A percentile compares a stretch with the other conserved stretches of the same genome.
These are phyloP conservation scores for Sequoia sempervirens DNA, from an alignment of 75 land plant genomes.

Conservation along the genomic window DNA sequence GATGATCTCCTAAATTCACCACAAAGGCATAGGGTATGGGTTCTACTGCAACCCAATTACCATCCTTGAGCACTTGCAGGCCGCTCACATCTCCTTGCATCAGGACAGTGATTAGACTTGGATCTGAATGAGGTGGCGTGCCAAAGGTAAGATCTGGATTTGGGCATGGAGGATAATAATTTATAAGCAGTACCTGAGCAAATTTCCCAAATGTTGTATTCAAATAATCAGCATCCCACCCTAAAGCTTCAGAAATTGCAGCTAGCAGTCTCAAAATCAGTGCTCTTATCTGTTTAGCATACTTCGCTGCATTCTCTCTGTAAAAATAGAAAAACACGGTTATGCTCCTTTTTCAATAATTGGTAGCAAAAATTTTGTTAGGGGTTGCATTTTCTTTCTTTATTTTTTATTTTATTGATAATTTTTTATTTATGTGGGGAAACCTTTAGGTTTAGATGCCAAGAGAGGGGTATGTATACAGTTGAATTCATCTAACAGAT, in stretches of 20 bases:
- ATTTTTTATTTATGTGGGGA: too few species aligned
- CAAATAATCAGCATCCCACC: slow-evolving; percentile 30
- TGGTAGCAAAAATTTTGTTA: neutral
- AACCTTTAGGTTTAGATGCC: too few species aligned
- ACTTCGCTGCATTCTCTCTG: slow-evolving; percentile 28
- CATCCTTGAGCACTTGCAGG: slow-evolving; percentile 8
- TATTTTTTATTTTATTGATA: neutral
- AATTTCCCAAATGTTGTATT: slow-evolving; percentile 32
- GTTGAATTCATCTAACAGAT: too few species aligned
- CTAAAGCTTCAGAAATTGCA: slow-evolving; percentile 55
- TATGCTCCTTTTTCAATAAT: neutral
- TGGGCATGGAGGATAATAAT: slow-evolving; percentile 61
- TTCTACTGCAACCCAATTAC: slow-evolving; percentile 20
- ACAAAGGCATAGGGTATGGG: slow-evolving; percentile 12
- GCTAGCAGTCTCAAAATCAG: slow-evolving; percentile 27
- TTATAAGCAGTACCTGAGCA: slow-evolving; percentile 38
- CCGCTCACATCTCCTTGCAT: slow-evolving; percentile 18
- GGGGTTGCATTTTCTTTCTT: neutral
- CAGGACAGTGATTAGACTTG: slow-evolving; percentile 31
- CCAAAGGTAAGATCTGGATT: slow-evolving; percentile 6
- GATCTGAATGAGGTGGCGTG: slow-evolving; percentile 48
- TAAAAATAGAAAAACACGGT: neutral
- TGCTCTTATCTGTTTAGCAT: slow-evolving; percentile 19
- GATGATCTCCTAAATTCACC: slow-evolving; percentile 30
- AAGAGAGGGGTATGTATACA: too few species aligned